Conservation (phyloP, 176 grass and related monocot species). For the Aechmea fasciata region DNA sequence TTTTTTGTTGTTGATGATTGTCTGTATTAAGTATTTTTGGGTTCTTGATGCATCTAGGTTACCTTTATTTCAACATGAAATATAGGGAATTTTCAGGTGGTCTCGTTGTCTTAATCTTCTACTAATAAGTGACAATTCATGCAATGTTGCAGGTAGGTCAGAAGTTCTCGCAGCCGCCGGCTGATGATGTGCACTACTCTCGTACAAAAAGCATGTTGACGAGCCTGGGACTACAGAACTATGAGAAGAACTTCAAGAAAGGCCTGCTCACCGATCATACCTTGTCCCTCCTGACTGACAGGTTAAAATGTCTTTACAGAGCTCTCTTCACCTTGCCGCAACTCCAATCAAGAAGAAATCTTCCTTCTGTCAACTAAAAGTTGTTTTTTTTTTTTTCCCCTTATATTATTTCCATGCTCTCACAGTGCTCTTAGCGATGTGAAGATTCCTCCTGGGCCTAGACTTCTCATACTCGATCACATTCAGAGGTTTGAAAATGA, state of each 20-base stretch:
- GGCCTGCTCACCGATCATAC: conserved; percentile 85
- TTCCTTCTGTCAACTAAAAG: neutral
- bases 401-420: conserved; percentile 6
- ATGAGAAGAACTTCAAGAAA: conserved; percentile 97
- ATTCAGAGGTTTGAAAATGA: conserved; percentile 55
- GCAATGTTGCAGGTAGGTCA: conserved; percentile 61
- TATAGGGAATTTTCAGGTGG: conserved; percentile 1
- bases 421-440: conserved; percentile 88
- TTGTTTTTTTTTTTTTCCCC: neutral
- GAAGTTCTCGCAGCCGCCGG: conserved; percentile 63
- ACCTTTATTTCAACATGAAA: neutral
- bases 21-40: too few species aligned
- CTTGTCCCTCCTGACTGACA: conserved; percentile 77
- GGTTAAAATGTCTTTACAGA: conserved; percentile 21
- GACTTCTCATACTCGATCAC: conserved; percentile 93
- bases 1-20: too few species aligned
- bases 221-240: conserved; percentile 81
- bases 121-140: neutral
- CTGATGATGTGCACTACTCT: conserved; percentile 69
- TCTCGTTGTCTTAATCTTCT: neutral
- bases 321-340: neutral
- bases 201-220: conserved; percentile 62
- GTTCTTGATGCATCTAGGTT: too few species aligned
- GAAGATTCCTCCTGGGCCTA: conserved; percentile 89
- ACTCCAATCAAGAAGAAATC: neutral